These are phyloP conservation scores for Quercus gilva DNA, from an alignment of 306 rosid genomes.

Conservation along the genomic window DNA sequence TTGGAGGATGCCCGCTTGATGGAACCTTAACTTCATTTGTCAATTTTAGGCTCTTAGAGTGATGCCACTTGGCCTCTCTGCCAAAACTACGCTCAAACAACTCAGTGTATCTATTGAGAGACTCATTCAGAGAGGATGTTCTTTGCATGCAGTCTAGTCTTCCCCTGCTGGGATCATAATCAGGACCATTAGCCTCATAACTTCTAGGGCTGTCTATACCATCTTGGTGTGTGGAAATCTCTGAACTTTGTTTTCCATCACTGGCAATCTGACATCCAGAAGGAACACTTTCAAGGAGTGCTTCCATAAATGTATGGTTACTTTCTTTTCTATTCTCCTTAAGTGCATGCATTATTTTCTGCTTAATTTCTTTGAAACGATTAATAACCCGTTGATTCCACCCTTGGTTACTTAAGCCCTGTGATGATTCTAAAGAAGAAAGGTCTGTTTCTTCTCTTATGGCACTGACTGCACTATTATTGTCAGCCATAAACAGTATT, in stretches of 20 bases:
- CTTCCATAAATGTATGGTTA: conserved; percentile 27
- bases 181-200: conserved; percentile 29
- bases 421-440: conserved; percentile 32
- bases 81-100: conserved; percentile 54
- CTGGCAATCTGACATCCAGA: conserved; percentile 20
- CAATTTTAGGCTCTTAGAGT: conserved; percentile 61
- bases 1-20: conserved; percentile 34
- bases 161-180: conserved; percentile 28
- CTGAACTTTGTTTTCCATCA: conserved; percentile 36
- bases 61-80: conserved; percentile 38
- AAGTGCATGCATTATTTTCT: conserved; percentile 62
- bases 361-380: conserved; percentile 69
- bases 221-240: conserved; percentile 26
- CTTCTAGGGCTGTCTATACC: conserved; percentile 5
- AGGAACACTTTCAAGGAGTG: conserved; percentile 9
- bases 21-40: conserved; percentile 48
- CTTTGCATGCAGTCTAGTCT: conserved; percentile 38
- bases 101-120: conserved; percentile 63
- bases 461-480: conserved; percentile 17
- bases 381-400: conserved; percentile 84
- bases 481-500: conserved; percentile 10
- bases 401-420: conserved; percentile 48
- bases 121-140: conserved; percentile 62
- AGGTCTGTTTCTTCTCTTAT: conserved; percentile 18
- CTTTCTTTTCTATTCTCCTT: conserved; percentile 58